Percentiles rank a stretch among this genome's conserved stretches.
These are phyloP conservation scores for Boletus fagicola DNA, from an alignment of 768 basidiomycete species.

Conservation along the genomic window DNA sequence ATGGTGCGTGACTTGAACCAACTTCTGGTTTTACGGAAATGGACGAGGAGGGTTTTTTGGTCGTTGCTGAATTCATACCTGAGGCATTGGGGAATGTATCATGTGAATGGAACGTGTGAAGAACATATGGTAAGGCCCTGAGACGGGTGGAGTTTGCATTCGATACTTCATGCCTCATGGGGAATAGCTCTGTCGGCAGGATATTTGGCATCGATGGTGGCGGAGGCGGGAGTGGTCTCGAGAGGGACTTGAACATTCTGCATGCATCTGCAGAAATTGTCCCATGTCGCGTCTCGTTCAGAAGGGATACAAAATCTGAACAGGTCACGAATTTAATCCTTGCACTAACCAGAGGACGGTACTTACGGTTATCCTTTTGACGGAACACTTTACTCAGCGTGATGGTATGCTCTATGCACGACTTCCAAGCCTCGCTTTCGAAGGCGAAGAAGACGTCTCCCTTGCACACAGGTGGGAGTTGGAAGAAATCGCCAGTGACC, in stretches of 20 bases:
- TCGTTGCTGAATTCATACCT: background rate
- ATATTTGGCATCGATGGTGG: conserved; percentile 32
- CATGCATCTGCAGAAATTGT: conserved; percentile 46
- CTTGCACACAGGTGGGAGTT: conserved; percentile 54
- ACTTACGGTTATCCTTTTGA: conserved; percentile 67
- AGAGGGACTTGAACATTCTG: conserved; percentile 46
- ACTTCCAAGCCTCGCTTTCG: conserved; percentile 47
- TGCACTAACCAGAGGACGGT: background rate
- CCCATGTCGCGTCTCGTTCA: conserved; percentile 77
- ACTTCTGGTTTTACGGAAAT: background rate
- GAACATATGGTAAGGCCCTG: conserved; percentile 41
- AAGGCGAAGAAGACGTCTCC: conserved; percentile 58
- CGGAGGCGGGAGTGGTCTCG: conserved; percentile 27
- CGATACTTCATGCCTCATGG: conserved; percentile 68
- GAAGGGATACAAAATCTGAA: conserved; percentile 63
- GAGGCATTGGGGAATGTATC: conserved; percentile 42
- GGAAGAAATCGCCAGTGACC: conserved; percentile 59
- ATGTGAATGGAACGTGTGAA: conserved; percentile 45
- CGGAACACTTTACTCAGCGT: conserved; percentile 72
- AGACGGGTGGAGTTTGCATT: conserved; percentile 58
- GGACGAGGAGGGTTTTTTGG: conserved; percentile 5
- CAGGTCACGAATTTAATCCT: background rate
- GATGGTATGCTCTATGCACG: conserved; percentile 55
- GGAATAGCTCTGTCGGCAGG: conserved; percentile 56
- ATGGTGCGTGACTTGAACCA: conserved; percentile 26